Conservation (phyloP, 2,329 filamentous ascomycete genomes). For the Ascochyta rabiei region DNA sequence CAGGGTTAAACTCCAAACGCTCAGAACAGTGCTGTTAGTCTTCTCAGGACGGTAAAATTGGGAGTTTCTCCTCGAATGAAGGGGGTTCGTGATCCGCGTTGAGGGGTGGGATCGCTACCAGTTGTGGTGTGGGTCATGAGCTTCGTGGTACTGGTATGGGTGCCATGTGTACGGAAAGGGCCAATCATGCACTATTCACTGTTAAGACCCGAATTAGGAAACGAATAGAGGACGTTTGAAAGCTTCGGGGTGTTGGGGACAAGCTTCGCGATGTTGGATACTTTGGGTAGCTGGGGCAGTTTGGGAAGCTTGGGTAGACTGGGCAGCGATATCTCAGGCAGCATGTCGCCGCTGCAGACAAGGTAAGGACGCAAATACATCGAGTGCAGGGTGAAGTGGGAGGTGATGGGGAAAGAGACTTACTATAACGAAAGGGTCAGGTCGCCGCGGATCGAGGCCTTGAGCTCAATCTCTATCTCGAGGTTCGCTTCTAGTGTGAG, state of each 20-base stretch:
- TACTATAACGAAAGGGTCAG: constrained; percentile 79
- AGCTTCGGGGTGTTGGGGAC: constrained; percentile 3
- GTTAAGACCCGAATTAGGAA: constrained; percentile 22
- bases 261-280: constrained; percentile 1
- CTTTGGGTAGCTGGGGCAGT: constrained; percentile 8
- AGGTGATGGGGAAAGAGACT: constrained; percentile 47
- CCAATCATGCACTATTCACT: constrained; percentile 23
- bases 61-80: neutral
- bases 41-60: constrained; percentile 11
- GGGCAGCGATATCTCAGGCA: constrained; percentile 9
- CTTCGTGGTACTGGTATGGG: constrained; percentile 13
- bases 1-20: constrained; percentile 17
- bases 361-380: constrained; percentile 1
- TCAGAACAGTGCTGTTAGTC: constrained; percentile 18
- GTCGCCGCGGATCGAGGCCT: constrained; percentile 85
- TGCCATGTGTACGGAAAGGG: neutral
- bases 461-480: constrained; percentile 83
- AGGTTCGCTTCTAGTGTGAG: constrained; percentile 78
- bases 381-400: neutral
- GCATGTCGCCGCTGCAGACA: constrained; percentile 17
- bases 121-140: constrained; percentile 8
- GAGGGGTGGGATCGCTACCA: neutral
- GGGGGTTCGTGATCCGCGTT: neutral
- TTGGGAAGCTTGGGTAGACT: constrained; percentile 4
- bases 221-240: constrained; percentile 14